Evolutionary conservation across 1,284 basidiomycete genomes (phyloP).

Genomic region (Sparassis latifolia): DNA sequence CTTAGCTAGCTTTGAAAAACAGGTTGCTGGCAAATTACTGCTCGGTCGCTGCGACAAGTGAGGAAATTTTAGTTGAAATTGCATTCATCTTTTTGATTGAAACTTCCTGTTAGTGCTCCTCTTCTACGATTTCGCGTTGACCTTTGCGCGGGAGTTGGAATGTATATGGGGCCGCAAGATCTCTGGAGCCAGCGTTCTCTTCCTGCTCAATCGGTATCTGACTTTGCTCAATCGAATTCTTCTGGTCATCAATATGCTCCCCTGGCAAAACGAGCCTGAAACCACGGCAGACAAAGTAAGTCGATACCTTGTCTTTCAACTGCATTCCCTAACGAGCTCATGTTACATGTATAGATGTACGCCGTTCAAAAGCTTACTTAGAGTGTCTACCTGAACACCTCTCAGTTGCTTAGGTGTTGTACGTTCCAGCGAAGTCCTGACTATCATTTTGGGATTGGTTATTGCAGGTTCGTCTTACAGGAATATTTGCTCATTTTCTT

Average conservation of each 20-base stretch:
- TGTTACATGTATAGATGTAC: background rate
- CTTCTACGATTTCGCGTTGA: conserved; percentile 14
- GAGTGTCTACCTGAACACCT: background rate
- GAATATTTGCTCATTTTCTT: background rate
- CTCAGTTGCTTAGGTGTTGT: conserved; percentile 8
- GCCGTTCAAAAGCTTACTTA: conserved; percentile 4
- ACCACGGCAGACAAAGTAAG: conserved; percentile 2
- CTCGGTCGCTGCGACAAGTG: conserved; percentile 5
- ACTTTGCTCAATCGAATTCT: conserved; percentile 9
- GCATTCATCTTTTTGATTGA: background rate
- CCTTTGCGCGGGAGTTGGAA: conserved; percentile 10
- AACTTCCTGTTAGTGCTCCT: conserved; percentile 9
- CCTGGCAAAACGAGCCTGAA: conserved; percentile 2
- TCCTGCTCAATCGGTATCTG: conserved; percentile 14
- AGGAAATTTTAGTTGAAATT: background rate
- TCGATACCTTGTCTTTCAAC: background rate
- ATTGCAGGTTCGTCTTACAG: conserved; percentile 1
- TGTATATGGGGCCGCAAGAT: conserved; percentile 16
- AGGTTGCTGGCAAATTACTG: conserved; percentile 7
- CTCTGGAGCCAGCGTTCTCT: conserved; percentile 11
- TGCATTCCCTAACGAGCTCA: background rate
- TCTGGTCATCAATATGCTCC: conserved; percentile 8
- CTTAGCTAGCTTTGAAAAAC: background rate
- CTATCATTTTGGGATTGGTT: conserved; percentile 1
- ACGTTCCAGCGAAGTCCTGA: conserved; percentile 7